Base-by-base conservation (phyloP, 2,329 filamentous ascomycete species). In the Fusarium sp. region DNA sequence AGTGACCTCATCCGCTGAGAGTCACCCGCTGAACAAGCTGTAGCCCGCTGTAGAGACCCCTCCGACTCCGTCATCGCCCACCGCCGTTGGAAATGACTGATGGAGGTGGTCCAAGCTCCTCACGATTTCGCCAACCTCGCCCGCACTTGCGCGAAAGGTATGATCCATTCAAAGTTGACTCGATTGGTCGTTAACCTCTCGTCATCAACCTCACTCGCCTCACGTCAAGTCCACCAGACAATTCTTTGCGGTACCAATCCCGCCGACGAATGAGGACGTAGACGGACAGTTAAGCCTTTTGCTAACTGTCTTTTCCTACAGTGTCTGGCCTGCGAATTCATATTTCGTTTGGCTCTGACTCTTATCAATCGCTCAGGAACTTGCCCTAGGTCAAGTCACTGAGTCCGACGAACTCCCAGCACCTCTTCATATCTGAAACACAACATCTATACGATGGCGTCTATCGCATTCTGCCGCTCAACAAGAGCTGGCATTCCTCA, bases 401-500 rank as follows among this genome's bases (percentile, higher is more conserved):
- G 60, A 73, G 56, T 45, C 56, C 33, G 54, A 48, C 33, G 45
- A 48, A 44, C 42, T 63, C 57, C 33, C 37, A 55, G 56, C 66
- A 45, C 66, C 57, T 61, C 61, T 49, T 46, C n/a, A 56, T 61
- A 65, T 27, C 63, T 49, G 18, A 65, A 38, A 39, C 69, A 45
- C 60, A 41, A 46, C 65, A 59, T 48, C 67, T 60, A 44, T 59
- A 66, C 67, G 64, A 88, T 88, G 86, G 82, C 83, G 55, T 80
- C 83, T 49, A 71, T 83, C 59, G 79, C 82, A 63, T 76, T 85
- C 61, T 78, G 85, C 74, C 83, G 83, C 78, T 82, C 84, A 61
- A 70, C 82, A 55, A 81, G 85, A 75, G 80, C 77, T 60, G 80
- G 80, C 37, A 74, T 86, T 38, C 79, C 81, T 49, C 81, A 82